Evolutionary conservation across 805 yeast genomes (phyloP), one percentile per base, ranked within the genome.

Genomic region (Candida manassasensis): DNA sequence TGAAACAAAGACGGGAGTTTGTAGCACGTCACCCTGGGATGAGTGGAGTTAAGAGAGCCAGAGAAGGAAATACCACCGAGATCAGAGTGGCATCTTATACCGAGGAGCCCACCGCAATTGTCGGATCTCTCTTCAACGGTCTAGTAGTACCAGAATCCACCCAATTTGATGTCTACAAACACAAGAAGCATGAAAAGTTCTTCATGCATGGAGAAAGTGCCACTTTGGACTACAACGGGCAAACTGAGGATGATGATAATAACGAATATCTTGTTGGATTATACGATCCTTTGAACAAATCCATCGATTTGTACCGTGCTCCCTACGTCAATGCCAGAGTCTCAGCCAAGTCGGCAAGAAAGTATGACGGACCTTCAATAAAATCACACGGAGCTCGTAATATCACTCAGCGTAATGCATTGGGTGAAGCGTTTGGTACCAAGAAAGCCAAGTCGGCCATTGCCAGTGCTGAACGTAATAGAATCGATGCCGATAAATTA

Each of bases 361-460:
- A 61, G 29, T 68, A 69, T 42, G 64, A 65, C 30, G 84, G 86
- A 5, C 93, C 93, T 15, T 59, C 69, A 17, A 69, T 85, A 38
- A 77, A 74, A 60, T 83, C 77, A 55, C 60, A 64, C 6, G 75
- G 74, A 21, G 62, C 64, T 25, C 61, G 66, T 42, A 61, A 71
- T 48, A 65, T 73, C 39, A 64, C 69, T 12, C 86, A 85, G 61
- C 76, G 97, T 57, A 84, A 77, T 38, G 83, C 86, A 2, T 72
- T 93, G 53, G 98, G 98, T 53, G 90, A 87, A 61, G 94, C 93
- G 3, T 93, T 93, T 50, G 98, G 98, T 72, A 90, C 98, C 39
- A 89, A 85, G 66, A 89, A 80, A 66, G 97, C 97, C 43, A 90
- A 87, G 67, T 83, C 86, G 49, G 95, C 95, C 22, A 84, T 93